These are phyloP conservation scores for Pseudohyphozyma bogoriensis DNA, from an alignment of 768 basidiomycete genomes.

Conservation along the genomic window DNA sequence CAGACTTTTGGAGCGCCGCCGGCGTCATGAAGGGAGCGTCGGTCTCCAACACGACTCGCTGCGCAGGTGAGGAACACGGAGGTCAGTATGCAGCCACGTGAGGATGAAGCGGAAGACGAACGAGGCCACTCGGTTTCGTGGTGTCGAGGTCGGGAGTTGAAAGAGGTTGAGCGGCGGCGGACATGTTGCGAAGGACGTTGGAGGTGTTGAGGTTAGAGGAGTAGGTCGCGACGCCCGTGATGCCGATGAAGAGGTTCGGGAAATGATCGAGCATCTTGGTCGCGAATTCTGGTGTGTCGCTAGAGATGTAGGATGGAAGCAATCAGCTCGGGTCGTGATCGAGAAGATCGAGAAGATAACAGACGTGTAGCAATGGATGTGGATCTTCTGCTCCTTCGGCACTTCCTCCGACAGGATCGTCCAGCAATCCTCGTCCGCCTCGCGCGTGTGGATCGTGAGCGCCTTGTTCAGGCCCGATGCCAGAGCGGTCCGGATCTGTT, in stretches of 20 bases:
- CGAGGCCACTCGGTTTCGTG: no score
- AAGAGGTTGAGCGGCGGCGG: constrained; percentile 19
- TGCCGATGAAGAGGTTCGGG: constrained; percentile 70
- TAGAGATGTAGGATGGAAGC: constrained; percentile 39
- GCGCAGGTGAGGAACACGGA: no score
- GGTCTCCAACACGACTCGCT: constrained; percentile 67
- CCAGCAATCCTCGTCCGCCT: constrained; percentile 74
- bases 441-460: constrained; percentile 74
- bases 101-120: constrained; percentile 4
- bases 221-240: constrained; percentile 78
- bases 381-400: constrained; percentile 58
- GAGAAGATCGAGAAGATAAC: not conserved
- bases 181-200: constrained; percentile 53
- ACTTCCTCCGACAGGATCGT: constrained; percentile 65
- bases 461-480: constrained; percentile 52
- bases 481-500: constrained; percentile 62
- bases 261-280: constrained; percentile 61
- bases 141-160: constrained; percentile 37
- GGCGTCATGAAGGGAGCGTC: constrained; percentile 85
- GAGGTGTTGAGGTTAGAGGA: constrained; percentile 63
- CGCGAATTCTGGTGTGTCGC: constrained; percentile 67
- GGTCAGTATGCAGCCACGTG: constrained; percentile 37
- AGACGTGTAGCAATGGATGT: constrained; percentile 67
- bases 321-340: no score
- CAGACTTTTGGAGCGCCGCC: constrained; percentile 51